Base-by-base conservation (phyloP, 1,284 basidiomycete genomes). In the Mrakiaceae sp. region DNA sequence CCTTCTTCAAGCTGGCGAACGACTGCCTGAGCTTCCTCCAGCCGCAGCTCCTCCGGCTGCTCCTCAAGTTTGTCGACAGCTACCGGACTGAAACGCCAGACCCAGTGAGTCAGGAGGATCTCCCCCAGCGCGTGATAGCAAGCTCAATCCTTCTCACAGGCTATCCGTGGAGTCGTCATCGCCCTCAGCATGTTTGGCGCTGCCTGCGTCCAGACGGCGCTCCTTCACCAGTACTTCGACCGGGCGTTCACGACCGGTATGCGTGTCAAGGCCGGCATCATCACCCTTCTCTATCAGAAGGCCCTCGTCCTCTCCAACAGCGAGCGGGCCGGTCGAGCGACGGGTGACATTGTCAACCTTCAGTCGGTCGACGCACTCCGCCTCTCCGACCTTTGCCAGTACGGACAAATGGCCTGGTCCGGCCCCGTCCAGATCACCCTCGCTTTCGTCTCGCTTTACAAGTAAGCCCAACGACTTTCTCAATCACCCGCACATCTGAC, bases 281-380 rank as follows among this genome's bases (percentile, higher is more conserved):
- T 97, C 49, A 86, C 86, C 0, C 82, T 83, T 0, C 89, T 95
- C 63, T 97, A 94, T 78, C 80, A 86, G 68, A 96, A 97, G 75
- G 83, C 90, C 0, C 80, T 98, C 27, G 81, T 88, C 1, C 81
- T 97, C 27, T 90, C 88, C 7, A 91, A 87, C 69, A 87, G 91
- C 66, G 91, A 90, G 71, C 83, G 87, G 4, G 81, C 81, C 5
- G 71, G 78, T 43, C 83, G 88, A 49, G 83, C 88, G 0, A 86
- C 89, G 0, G 94, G 94, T 4, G 92, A 97, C 72, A 92, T 96
- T 60, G 90, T 96, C 70, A 97, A 97, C 73, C 76, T 96, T 43
- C 94, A 95, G 87, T 51, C 47, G 5, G 64, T 65, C 46, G 77
- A 78, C 67, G 85, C 91, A 0, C 87, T 86, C 14, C 81, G 91